These are phyloP conservation scores for Styphnolobium japonicum DNA, from an alignment of 306 rosid genomes.

Conservation along the genomic window DNA sequence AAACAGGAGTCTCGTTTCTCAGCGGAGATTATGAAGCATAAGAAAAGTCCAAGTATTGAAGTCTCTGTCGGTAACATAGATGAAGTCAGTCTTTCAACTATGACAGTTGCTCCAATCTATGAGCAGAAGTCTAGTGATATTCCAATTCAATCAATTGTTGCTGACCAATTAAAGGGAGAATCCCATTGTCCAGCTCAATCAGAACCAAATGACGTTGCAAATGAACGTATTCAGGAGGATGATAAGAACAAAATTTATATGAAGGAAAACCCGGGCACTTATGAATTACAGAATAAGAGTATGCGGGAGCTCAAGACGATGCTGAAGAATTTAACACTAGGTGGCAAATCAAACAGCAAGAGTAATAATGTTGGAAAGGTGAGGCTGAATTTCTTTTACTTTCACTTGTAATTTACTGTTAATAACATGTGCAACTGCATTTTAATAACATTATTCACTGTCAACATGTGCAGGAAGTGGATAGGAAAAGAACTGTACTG, in stretches of 20 bases:
- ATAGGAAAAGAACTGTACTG: conserved; percentile 64
- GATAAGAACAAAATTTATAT: too few relatives aligned
- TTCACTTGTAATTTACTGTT: background rate
- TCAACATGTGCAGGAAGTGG: conserved; percentile 35
- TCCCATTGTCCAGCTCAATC: conserved; percentile 43
- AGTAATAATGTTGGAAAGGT: conserved; percentile 7
- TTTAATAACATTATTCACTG: background rate
- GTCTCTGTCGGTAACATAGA: too few relatives aligned
- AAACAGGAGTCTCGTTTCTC: background rate
- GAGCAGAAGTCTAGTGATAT: conserved; percentile 1
- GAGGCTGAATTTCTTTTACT: background rate
- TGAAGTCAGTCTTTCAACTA: too few relatives aligned
- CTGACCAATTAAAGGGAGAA: conserved; percentile 25
- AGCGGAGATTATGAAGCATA: background rate
- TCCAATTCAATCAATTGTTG: conserved; percentile 19
- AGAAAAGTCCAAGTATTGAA: too few relatives aligned
- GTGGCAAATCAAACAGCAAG: background rate
- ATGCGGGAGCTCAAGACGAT: conserved; percentile 50
- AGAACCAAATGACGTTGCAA: conserved; percentile 1
- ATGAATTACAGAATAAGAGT: conserved; percentile 16
- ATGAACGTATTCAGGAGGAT: conserved; percentile 14
- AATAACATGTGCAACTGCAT: too few relatives aligned
- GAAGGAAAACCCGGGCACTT: too few relatives aligned
- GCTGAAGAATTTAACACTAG: conserved; percentile 29
- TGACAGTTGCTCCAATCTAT: background rate